These are phyloP conservation scores for Polyporus tsugae DNA, from an alignment of 1,284 basidiomycete genomes.

Conservation along the genomic window DNA sequence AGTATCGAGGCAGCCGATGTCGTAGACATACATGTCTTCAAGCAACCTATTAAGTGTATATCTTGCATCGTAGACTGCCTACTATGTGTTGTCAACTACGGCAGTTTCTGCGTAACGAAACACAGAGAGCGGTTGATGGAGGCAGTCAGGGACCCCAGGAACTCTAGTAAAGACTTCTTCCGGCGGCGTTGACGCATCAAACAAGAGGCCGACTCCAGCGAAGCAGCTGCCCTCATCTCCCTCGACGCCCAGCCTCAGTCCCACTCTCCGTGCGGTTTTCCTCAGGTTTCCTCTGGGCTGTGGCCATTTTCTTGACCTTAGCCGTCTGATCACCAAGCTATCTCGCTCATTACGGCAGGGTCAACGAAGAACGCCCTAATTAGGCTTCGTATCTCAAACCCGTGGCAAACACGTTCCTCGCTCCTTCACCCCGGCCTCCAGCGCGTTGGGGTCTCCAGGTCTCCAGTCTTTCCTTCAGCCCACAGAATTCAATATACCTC, in stretches of 20 bases:
- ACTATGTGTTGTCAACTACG: too few species aligned
- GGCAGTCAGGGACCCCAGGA: neutral
- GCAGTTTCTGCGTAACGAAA: too few species aligned
- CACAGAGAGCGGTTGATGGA: neutral
- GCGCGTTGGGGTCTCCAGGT: neutral
- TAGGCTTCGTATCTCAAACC: conserved; percentile 47
- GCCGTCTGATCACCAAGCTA: neutral
- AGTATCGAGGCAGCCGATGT: neutral
- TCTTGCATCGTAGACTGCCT: too few species aligned
- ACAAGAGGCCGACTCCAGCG: neutral
- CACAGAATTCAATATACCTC: conserved; percentile 26
- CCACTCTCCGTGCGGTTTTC: neutral
- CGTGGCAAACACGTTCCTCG: conserved; percentile 80
- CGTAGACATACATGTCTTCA: neutral
- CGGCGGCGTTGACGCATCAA: neutral
- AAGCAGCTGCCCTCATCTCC: too few species aligned
- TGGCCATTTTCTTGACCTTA: too few species aligned
- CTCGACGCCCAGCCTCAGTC: neutral
- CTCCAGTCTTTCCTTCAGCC: conserved; percentile 24
- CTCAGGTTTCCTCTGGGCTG: neutral
- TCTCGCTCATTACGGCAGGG: conserved; percentile 24
- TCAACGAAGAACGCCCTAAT: conserved; percentile 31
- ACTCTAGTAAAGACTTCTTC: neutral
- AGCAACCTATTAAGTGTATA: neutral
- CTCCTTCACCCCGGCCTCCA: conserved; percentile 46